phyloP scores from a whole-genome alignment of 2,329 filamentous ascomycete species.

The Chaetomium globosum region DNA sequence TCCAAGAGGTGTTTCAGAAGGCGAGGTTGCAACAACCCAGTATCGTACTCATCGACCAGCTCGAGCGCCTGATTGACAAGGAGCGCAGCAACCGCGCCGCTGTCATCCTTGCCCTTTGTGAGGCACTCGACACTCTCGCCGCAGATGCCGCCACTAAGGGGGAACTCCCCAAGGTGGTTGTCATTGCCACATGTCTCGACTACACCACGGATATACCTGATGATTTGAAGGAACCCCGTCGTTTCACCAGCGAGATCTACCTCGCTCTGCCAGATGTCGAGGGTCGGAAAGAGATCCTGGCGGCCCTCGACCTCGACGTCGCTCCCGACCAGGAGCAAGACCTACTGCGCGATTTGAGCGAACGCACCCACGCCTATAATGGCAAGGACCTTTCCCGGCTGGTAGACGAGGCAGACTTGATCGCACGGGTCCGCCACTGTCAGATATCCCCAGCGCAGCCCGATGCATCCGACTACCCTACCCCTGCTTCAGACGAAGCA shows the following conservation, averaged over 20 bases:
- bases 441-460: slow-evolving; percentile 36
- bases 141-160: slow-evolving; percentile 44
- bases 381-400: slow-evolving; percentile 74
- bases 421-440: slow-evolving; percentile 38
- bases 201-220: slow-evolving; percentile 72
- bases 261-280: slow-evolving; percentile 74
- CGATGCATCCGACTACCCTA: slow-evolving; percentile 35
- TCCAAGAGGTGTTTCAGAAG: slow-evolving; percentile 70
- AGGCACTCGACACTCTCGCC: slow-evolving; percentile 57
- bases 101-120: slow-evolving; percentile 55
- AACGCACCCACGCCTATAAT: slow-evolving; percentile 85
- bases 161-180: slow-evolving; percentile 61
- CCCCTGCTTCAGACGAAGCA: slow-evolving; percentile 27
- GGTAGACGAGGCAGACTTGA: slow-evolving; percentile 52
- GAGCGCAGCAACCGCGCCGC: slow-evolving; percentile 55
- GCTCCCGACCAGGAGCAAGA: slow-evolving; percentile 53
- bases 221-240: slow-evolving; percentile 64
- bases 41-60: slow-evolving; percentile 75
- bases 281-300: slow-evolving; percentile 74
- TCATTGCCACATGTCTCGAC: slow-evolving; percentile 73
- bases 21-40: slow-evolving; percentile 72
- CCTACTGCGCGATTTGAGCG: slow-evolving; percentile 63
- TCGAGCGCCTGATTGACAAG: slow-evolving; percentile 70
- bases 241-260: slow-evolving; percentile 69
- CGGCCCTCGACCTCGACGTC: slow-evolving; percentile 56